Conservation (phyloP, 495 filamentous ascomycete genomes). For the Viridothelium virens region DNA sequence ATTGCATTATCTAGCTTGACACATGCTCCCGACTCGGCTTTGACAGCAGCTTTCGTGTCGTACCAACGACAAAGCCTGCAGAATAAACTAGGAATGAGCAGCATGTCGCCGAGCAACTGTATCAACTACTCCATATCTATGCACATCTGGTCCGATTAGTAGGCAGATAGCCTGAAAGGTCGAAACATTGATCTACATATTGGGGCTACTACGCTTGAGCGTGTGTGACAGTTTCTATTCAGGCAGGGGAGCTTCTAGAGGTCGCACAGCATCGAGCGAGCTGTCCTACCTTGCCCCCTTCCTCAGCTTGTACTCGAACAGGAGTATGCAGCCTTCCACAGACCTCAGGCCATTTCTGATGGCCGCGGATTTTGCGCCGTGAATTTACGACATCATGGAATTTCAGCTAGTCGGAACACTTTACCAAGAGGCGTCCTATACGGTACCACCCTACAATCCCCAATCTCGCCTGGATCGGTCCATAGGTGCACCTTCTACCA, state of each 20-base stretch:
- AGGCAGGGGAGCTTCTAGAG: slow-evolving; percentile 17
- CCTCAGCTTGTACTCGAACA: slow-evolving; percentile 62
- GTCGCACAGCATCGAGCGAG: neutral
- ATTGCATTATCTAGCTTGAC: neutral
- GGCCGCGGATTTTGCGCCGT: slow-evolving; percentile 27
- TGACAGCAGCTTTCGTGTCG: neutral
- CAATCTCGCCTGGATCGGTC: slow-evolving; percentile 63
- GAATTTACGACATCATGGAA: neutral
- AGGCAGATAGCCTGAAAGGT: slow-evolving; percentile 17
- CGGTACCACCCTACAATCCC: slow-evolving; percentile 51
- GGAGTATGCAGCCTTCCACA: slow-evolving; percentile 63
- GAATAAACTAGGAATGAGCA: neutral
- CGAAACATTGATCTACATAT: neutral
- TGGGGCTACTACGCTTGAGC: slow-evolving; percentile 10
- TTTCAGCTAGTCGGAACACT: slow-evolving; percentile 29
- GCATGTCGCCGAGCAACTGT: neutral
- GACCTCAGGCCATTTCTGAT: slow-evolving; percentile 63
- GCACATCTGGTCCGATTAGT: slow-evolving; percentile 26
- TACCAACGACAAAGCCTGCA: neutral
- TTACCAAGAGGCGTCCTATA: slow-evolving; percentile 56
- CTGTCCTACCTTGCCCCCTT: slow-evolving; percentile 53
- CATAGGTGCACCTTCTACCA: slow-evolving; percentile 49
- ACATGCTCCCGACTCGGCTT: neutral
- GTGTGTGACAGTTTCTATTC: slow-evolving; percentile 23
- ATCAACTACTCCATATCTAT: slow-evolving; percentile 29